phyloP scores from a whole-genome alignment of 2,329 filamentous ascomycete species.

The Trichoderma citrinoviride region DNA sequence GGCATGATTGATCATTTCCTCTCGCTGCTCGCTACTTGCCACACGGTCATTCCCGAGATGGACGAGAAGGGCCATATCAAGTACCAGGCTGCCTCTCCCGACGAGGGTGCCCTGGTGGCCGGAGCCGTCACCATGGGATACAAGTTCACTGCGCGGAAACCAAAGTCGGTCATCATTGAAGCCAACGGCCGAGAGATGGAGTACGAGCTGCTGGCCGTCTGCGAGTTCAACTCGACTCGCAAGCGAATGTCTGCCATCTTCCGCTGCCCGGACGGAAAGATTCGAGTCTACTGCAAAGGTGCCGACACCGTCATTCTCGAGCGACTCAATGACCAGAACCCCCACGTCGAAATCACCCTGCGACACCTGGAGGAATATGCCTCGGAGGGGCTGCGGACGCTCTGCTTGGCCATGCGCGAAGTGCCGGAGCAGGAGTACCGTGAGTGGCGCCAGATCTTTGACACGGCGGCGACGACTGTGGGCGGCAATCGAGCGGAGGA shows the following conservation, averaged over 20 bases:
- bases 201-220: slow-evolving; percentile 93
- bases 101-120: slow-evolving; percentile 94
- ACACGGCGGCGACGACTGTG: slow-evolving; percentile 84
- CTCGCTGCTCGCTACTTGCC: slow-evolving; percentile 81
- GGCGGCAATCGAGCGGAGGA: slow-evolving; percentile 91
- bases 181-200: slow-evolving; percentile 70
- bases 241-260: slow-evolving; percentile 99
- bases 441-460: slow-evolving; percentile 83
- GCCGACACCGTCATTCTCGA: slow-evolving; percentile 97
- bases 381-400: slow-evolving; percentile 88
- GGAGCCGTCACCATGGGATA: slow-evolving; percentile 85
- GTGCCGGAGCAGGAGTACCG: slow-evolving; percentile 84
- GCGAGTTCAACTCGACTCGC: slow-evolving; percentile 91
- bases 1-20: slow-evolving; percentile 74
- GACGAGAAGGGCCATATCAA: slow-evolving; percentile 82
- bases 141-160: slow-evolving; percentile 86
- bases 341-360: slow-evolving; percentile 83
- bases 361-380: slow-evolving; percentile 98
- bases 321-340: slow-evolving; percentile 77
- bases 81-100: slow-evolving; percentile 95
- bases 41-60: slow-evolving; percentile 94
- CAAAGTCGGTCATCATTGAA: slow-evolving; percentile 79
- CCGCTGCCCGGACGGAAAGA: slow-evolving; percentile 91
- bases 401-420: slow-evolving; percentile 93
- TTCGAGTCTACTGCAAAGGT: slow-evolving; percentile 91